These are phyloP conservation scores for Thraustotheca clavata DNA, from an alignment of 352 stramenopile genomes.

Conservation along the genomic window DNA sequence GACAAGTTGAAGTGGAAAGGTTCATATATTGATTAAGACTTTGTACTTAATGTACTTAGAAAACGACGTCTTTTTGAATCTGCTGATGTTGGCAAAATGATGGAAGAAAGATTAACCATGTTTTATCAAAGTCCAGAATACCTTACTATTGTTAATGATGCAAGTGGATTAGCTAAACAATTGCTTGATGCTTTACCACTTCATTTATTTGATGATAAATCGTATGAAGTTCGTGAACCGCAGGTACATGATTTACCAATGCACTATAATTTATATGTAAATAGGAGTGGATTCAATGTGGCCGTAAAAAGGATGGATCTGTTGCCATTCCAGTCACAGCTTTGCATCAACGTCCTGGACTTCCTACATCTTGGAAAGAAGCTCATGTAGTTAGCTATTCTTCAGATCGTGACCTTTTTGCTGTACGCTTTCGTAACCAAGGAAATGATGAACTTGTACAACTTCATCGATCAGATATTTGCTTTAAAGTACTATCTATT, in stretches of 20 bases:
- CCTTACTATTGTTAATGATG: slow-evolving; percentile 33
- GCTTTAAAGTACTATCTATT: slow-evolving; percentile 41
- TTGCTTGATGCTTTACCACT: slow-evolving; percentile 56
- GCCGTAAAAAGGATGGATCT: slow-evolving; percentile 33
- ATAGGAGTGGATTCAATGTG: slow-evolving; percentile 53
- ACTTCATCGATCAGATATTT: slow-evolving; percentile 50
- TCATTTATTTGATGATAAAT: slow-evolving; percentile 72
- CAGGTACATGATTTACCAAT: not conserved
- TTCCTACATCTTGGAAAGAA: slow-evolving; percentile 56
- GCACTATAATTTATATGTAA: not conserved
- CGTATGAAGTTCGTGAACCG: slow-evolving; percentile 57
- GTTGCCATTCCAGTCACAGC: slow-evolving; percentile 66
- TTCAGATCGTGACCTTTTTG: slow-evolving; percentile 33
- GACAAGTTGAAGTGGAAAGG: slow-evolving; percentile 59
- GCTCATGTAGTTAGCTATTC: slow-evolving; percentile 52
- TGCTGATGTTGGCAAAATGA: slow-evolving; percentile 34
- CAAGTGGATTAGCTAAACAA: slow-evolving; percentile 38
- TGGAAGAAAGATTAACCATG: slow-evolving; percentile 35
- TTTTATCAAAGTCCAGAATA: slow-evolving; percentile 35
- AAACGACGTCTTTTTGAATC: slow-evolving; percentile 54
- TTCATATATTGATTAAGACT: too few relatives aligned
- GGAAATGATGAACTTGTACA: slow-evolving; percentile 49
- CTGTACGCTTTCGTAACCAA: slow-evolving; percentile 53
- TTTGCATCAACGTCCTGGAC: slow-evolving; percentile 47
- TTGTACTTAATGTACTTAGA: not conserved